Base-by-base conservation (phyloP, 345 rosid genomes). In the Brassica cretica region DNA sequence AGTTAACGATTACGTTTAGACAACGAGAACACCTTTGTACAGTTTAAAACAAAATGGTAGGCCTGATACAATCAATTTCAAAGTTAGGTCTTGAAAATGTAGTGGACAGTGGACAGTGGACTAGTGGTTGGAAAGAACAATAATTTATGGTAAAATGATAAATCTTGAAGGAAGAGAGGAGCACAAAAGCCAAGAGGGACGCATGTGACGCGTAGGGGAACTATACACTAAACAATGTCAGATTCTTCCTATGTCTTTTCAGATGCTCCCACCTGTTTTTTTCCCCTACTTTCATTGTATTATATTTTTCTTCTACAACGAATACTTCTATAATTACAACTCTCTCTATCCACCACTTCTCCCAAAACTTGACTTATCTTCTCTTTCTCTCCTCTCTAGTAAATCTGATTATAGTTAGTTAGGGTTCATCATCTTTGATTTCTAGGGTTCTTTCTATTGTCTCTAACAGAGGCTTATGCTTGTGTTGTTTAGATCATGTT, bases 141-240 rank as follows among this genome's bases (percentile, higher is more conserved):
- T 15, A 51, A 51, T 51, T 15, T n/a, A 14, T 5, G 55, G 55
- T 46, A 5, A 14, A 5, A 53, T 41, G 14, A 41, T n/a, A 49
- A 49, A 63, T 10, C 2, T 51, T 65, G 49, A 16, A 6, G n/a
- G n/a, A 21, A 10, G 55, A 68, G n/a, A 18, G 55, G 19, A 18
- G 37, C 78, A 68, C 74, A 79, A 68, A 73, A 79, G 59, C 49
- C 74, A 27, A 79, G 78, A 68, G 74, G 70, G 60, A 62, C 71
- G 78, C 82, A 79, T 79, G 82, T 79, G 82, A 79, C 82, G 78
- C 78, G 78, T 73, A 79, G 62, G 74, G 82, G 74, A 79, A 73
- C 75, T 79, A 79, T 27, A 73, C 71, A 79, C 82, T 73, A 68
- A 73, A 79, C 78, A 68, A 68, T 79, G 78, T 73, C 82, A 35